Evolutionary conservation across 2,329 filamentous ascomycete species (phyloP), one percentile per base, ranked within the genome.

Genomic region (Onygenales sp.): DNA sequence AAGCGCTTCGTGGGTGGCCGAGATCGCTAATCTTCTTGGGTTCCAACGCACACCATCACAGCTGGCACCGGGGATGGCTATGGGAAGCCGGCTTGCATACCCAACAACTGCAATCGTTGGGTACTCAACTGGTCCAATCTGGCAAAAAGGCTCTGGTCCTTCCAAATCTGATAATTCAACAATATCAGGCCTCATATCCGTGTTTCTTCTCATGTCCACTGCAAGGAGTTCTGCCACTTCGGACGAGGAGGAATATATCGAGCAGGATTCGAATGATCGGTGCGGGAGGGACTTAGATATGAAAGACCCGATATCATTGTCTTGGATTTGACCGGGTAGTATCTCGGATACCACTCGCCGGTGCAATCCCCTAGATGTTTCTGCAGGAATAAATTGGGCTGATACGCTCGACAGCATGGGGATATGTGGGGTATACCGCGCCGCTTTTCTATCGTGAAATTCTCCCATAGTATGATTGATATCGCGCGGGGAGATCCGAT

Each of bases 1-100:
- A 49, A 92, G 75, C 0, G 88, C 87, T 64, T 92, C 87, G 61
- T 90, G 92, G 0, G 86, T 86, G 2, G 87, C 89, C 7, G 84
- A 81, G 17, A 93, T 72, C 3, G 86, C 85, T 60, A 91, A 76
- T 61, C 88, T 80, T 66, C 89, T 27, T 87, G 79, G 89, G 21
- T 3, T 27, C 21, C 21, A 27, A 27, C 5, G 21, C 21, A 27
- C 21, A 27, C 21, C 5, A 27, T 27, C 21, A 5, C 21, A 27
- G 21, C 21, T 27, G 21, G 21, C 21, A 27, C 21, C 21, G 3
- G 21, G 21, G 21, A 27, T 27, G 21, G 21, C 21, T 89, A 0
- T 58, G 1, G 61, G 61, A n/a, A 62, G 59, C 8, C 64, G 48
- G n/a, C 64, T 50, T 7, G 63, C 61, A 33, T 58, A 52, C 14